phyloP scores from a whole-genome alignment of 1,284 basidiomycete species.

The Microbotryum violaceum region DNA sequence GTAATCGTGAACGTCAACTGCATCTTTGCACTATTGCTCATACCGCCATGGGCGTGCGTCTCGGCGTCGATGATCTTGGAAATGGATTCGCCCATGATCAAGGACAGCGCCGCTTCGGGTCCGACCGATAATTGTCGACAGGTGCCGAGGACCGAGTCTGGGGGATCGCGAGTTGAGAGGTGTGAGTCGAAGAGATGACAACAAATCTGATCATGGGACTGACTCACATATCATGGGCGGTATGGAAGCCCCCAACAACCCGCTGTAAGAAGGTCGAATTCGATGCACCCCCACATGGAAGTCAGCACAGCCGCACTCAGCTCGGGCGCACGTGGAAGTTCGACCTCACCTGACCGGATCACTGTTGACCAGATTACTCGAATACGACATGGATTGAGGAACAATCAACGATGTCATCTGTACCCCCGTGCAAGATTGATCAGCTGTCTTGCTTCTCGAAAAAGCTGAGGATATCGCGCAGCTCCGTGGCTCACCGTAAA shows the following conservation, averaged over 20 bases:
- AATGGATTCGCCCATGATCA: constrained; percentile 82
- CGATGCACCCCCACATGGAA: constrained; percentile 54
- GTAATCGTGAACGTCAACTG: constrained; percentile 52
- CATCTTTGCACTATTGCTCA: constrained; percentile 42
- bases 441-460: too few species aligned
- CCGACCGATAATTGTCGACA: constrained; percentile 60
- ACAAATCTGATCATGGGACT: constrained; percentile 8
- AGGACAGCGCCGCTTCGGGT: constrained; percentile 77
- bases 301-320: background rate
- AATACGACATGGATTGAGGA: constrained; percentile 84
- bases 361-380: constrained; percentile 62
- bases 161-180: constrained; percentile 48
- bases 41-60: constrained; percentile 47
- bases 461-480: too few species aligned
- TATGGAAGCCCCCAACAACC: constrained; percentile 56
- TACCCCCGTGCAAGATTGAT: too few species aligned
- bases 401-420: constrained; percentile 75
- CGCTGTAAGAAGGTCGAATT: constrained; percentile 40
- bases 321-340: too few species aligned
- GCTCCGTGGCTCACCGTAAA: constrained; percentile 51
- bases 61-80: constrained; percentile 58
- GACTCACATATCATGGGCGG: constrained; percentile 18
- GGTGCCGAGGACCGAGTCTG: constrained; percentile 70
- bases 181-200: constrained; percentile 66
- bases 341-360: constrained; percentile 29